Evolutionary conservation across 2,329 filamentous ascomycete species (phyloP), one percentile per base, ranked within the genome.

Genomic region (Phialophora verrucosa): DNA sequence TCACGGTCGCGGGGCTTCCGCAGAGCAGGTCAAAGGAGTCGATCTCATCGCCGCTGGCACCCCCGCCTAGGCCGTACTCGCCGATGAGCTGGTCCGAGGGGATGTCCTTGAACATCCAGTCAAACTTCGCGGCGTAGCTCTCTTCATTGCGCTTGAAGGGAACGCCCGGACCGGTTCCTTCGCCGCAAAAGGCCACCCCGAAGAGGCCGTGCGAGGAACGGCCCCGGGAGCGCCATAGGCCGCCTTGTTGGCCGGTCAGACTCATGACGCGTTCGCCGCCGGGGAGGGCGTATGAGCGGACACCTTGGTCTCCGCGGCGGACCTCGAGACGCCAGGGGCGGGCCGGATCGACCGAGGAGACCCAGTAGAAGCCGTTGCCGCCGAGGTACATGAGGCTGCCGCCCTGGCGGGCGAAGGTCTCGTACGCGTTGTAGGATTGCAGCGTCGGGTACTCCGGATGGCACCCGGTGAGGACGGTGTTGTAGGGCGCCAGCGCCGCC

Each of bases 281-380:
- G 4, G 74, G 73, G 10, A 51, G 49, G 8, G 49, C 10, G 14
- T 51, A 51, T 0, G 73, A 71, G 2, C 77, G 73, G 32, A 75
- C 76, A 1, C 76, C 77, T 57, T 76, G 73, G 53, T 76, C 76
- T n/a, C 72, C 76, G 11, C 73, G 71, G 11, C 76, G 75, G 42
- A 78, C 75, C 65, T 78, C 77, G 23, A 77, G 69, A 23, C 76
- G 76, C 65, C 77, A 75, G 17, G 75, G 68, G 3, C 65, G 62
- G 3, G 58, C 56, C 5, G 67, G 42, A 32, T 74, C 67, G 49
- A 62, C 63, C 5, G 62, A 60, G 6, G 64, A 59, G 5, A 66
- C 60, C 67, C 67, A 78, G 68, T 78, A 78, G 69, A 77, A 78
- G 14, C 77, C 76, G 62, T 79, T 78, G 8, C 77, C 77, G n/a